Base-by-base conservation (phyloP, 352 stramenopile genomes). In the Globisporangium takayamanum region DNA sequence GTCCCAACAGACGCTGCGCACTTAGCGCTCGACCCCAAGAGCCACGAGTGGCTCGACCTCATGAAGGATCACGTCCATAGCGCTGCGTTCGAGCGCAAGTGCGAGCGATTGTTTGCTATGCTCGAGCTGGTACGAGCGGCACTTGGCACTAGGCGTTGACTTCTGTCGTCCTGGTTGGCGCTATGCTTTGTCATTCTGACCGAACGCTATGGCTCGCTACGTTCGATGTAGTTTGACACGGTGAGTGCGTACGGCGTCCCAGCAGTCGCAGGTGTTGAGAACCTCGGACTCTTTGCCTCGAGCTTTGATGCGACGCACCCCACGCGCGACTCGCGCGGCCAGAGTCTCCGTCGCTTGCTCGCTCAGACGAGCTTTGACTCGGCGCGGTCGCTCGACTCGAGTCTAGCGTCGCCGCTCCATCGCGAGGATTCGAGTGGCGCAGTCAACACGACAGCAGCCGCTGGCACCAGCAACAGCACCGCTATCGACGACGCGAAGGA, bases 201-300 rank as follows among this genome's bases (percentile, higher is more conserved):
- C 25, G 4, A 28, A 41, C 15, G 42, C 48, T n/a, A 42, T 50
- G 16, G 0, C 53, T 36, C 39, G 46, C 2, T 4, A 10, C 44
- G 18, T 14, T 16, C 22, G 16, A 22, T 59, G 20, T 50, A 90
- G 80, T 91, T 88, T 55, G 73, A 88, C 16, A 74, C 74, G 18
- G 88, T 91, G 63, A 76, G 56, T 7, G 74, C 65, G 16, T 85
- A 89, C 46, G 80, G 78, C 11, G 68, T 91, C 7, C 77, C 79
- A 28, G 69, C 79, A 8, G 66, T 91, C 28, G 77, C 75, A 0
- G 75, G 79, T 2, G 39, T 89, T 3, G 70, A 74, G 37, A 91
- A 91, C 56, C 57, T 91, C 22, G 60, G 73, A 0, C 44, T 87
- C 2, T 87, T 87, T 30, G 53, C 72, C 22, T 65, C 68, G 10